These are phyloP conservation scores for Silene vulgaris DNA, from an alignment of 179 eudicot genomes.

Conservation along the genomic window DNA sequence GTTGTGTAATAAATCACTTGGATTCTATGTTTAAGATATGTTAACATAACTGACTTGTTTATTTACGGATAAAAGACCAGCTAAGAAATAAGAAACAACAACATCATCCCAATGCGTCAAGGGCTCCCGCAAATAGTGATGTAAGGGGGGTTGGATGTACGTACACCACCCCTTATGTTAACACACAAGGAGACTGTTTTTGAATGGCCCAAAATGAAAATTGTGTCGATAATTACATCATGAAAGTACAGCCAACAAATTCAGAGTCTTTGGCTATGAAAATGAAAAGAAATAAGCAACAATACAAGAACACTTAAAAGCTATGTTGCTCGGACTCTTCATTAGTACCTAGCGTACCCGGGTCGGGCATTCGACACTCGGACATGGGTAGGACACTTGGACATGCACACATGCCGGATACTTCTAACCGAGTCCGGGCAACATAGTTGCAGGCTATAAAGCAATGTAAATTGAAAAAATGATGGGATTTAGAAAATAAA, in stretches of 20 bases:
- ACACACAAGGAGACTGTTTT: not conserved
- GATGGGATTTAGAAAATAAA: not conserved
- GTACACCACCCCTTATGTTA: not conserved
- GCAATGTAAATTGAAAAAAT: slow-evolving; percentile 1
- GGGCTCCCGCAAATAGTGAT: not conserved
- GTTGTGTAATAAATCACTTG: not conserved
- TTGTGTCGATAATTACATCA: not conserved
- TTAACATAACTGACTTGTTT: not conserved
- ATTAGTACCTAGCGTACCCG: too few species aligned
- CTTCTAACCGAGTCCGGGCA: too few species aligned
- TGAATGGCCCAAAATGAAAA: not conserved
- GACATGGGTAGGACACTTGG: too few species aligned
- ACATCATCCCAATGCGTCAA: not conserved
- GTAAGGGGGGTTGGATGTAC: not conserved
- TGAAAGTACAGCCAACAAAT: too few species aligned
- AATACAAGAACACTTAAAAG: too few species aligned
- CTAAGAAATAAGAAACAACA: slow-evolving; percentile 5
- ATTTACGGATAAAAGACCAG: not conserved
- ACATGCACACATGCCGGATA: too few species aligned
- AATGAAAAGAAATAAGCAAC: too few species aligned
- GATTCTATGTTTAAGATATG: not conserved
- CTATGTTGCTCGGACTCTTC: too few species aligned
- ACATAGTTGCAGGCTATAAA: not conserved
- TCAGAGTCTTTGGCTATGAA: too few species aligned
- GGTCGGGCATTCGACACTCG: too few species aligned